phyloP scores from a whole-genome alignment of 2,329 filamentous ascomycete genomes.

The Sporothrix humicola region DNA sequence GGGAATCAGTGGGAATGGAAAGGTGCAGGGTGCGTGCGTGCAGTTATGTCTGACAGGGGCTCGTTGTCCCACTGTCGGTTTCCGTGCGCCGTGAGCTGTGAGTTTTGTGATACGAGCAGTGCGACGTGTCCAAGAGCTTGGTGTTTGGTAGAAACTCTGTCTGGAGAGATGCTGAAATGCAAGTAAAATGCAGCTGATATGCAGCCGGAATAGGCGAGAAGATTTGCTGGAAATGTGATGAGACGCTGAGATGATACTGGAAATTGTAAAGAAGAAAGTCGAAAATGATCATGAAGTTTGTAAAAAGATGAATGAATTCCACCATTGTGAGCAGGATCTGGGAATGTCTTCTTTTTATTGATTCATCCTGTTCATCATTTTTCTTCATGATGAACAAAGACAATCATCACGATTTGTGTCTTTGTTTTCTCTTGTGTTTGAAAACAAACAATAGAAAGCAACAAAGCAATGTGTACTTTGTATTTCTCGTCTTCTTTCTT shows the following conservation, averaged over 20 bases:
- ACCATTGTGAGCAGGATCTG: background rate
- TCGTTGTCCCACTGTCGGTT: too few relatives aligned
- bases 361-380: background rate
- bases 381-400: background rate
- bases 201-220: background rate
- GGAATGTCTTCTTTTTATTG: constrained; percentile 8
- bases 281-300: constrained; percentile 4
- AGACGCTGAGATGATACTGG: background rate
- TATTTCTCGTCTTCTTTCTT: background rate
- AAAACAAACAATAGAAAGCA: background rate
- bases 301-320: background rate
- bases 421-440: constrained; percentile 8
- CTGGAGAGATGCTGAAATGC: background rate
- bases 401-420: background rate
- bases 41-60: too few relatives aligned
- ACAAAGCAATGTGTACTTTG: background rate
- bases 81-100: too few relatives aligned
- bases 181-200: background rate
- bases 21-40: too few relatives aligned
- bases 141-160: background rate
- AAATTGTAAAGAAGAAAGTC: background rate
- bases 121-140: background rate
- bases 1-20: too few relatives aligned
- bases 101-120: background rate
- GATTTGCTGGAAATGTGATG: background rate